Percentiles rank a stretch among this genome's conserved stretches.
phyloP scores from a whole-genome alignment of 495 filamentous ascomycete genomes.

The Elaphomyces granulatus region DNA sequence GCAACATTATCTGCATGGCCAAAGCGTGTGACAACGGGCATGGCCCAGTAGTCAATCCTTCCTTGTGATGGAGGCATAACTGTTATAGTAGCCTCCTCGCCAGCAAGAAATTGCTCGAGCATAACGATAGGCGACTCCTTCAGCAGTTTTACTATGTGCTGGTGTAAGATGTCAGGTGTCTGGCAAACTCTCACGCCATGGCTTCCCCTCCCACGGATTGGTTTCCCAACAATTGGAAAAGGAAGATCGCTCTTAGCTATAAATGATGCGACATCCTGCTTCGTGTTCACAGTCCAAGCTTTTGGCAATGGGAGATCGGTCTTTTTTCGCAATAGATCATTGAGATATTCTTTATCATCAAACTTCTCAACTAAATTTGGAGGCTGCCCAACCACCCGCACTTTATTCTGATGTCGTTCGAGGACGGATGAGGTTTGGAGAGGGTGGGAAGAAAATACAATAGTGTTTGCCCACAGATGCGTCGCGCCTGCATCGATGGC shows the following conservation, averaged over 20 bases:
- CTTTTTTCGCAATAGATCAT: slow-evolving; percentile 13
- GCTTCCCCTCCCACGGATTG: slow-evolving; percentile 18
- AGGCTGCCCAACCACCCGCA: slow-evolving; percentile 23
- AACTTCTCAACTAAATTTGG: slow-evolving; percentile 23
- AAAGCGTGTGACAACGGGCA: slow-evolving; percentile 20
- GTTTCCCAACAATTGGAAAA: slow-evolving; percentile 24
- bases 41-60: slow-evolving; percentile 17
- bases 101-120: slow-evolving; percentile 25
- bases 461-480: slow-evolving; percentile 28
- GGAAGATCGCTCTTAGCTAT: slow-evolving; percentile 3
- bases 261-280: slow-evolving; percentile 4
- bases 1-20: slow-evolving; percentile 23
- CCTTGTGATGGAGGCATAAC: slow-evolving; percentile 23
- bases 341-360: slow-evolving; percentile 27
- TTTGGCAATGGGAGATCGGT: slow-evolving; percentile 11
- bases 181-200: slow-evolving; percentile 25
- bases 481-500: slow-evolving; percentile 21
- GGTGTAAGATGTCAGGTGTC: slow-evolving; percentile 7
- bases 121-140: slow-evolving; percentile 17
- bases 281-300: slow-evolving; percentile 8
- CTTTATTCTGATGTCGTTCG: slow-evolving; percentile 4
- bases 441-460: slow-evolving; percentile 22
- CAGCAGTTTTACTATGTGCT: slow-evolving; percentile 14
- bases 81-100: slow-evolving; percentile 28
- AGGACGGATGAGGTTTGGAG: slow-evolving; percentile 17